Evolutionary conservation across 352 stramenopile species (phyloP), one percentile per base, ranked within the genome.

Genomic region (Thalassiosira mediterranea): DNA sequence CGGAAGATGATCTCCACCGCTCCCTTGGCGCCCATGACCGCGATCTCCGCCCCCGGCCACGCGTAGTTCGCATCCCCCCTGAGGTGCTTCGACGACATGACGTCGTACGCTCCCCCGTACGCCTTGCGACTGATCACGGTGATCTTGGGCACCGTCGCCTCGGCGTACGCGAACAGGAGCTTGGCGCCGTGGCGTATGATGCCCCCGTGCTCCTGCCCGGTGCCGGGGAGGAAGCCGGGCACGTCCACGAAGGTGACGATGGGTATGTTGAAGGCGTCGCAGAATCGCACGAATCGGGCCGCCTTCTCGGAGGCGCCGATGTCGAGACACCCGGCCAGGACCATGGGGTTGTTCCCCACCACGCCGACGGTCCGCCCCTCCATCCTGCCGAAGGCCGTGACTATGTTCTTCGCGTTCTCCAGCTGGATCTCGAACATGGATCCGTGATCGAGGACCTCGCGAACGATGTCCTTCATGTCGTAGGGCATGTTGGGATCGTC

Each of bases 71-170:
- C 93, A 92, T 99, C 97, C 7, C 93, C 96, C 37, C 94, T 91
- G 48, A 99, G 86, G 84, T 99, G 97, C 90, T 99, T 99, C 59
- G 94, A 98, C 62, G 90, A 93, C 97, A 99, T 99, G 32, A 99
- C 96, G 83, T 99, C 96, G 86, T 99, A 99, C 2, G 97, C 96
- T 38, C 97, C 97, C 58, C 97, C 97, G 83, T 99, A 99, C 19
- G 96, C 96, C 79, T 99, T 99, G 31, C 97, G 91, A 21, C 96
- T 98, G 84, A 99, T 99, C 26, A 99, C 96, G 17, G 96, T 99
- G n/a, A 96, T 83, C 76, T 99, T 99, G n/a, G 97, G 96, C 48
- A 99, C 96, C 10, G 94, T 98, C 19, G 96, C 96, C 78, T 99
- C 96, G 1, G 95, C 95, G 77, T 98, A 99, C 13, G 97, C 97